These are phyloP conservation scores for Didymella glomerata DNA, from an alignment of 2,329 filamentous ascomycete genomes.

Conservation along the genomic window DNA sequence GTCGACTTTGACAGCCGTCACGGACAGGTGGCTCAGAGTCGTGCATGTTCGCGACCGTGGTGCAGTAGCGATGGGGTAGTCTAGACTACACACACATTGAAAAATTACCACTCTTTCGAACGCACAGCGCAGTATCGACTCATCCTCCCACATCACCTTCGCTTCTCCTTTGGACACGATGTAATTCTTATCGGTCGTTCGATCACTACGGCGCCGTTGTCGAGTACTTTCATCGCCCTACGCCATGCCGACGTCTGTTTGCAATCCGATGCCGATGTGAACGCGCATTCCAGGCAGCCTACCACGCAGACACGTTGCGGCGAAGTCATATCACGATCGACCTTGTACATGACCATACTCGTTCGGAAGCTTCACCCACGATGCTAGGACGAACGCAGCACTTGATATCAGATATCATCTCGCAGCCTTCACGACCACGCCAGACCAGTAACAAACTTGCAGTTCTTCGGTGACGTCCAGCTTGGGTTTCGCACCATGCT, in stretches of 20 bases:
- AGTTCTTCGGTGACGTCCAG: conserved; percentile 24
- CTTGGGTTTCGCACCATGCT: conserved; percentile 36
- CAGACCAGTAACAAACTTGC: neutral
- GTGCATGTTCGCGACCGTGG: neutral
- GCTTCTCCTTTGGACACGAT: neutral
- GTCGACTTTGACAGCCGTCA: neutral
- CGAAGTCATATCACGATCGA: neutral
- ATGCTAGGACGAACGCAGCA: neutral
- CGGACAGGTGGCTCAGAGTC: neutral
- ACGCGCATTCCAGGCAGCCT: neutral
- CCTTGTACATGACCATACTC: neutral
- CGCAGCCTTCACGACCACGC: neutral
- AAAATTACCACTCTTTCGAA: neutral
- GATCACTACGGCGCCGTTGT: neutral
- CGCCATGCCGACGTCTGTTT: neutral
- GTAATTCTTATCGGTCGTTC: neutral
- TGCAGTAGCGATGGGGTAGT: neutral
- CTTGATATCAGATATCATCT: neutral
- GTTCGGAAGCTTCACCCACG: neutral
- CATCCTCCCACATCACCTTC: neutral
- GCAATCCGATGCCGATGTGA: neutral
- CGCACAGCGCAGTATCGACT: neutral
- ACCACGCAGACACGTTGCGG: neutral
- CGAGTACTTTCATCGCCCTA: neutral
- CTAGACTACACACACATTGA: neutral